Evolutionary conservation across 2,329 filamentous ascomycete species (phyloP), one percentile per base, ranked within the genome.

Genomic region (Trichoderma sp.): DNA sequence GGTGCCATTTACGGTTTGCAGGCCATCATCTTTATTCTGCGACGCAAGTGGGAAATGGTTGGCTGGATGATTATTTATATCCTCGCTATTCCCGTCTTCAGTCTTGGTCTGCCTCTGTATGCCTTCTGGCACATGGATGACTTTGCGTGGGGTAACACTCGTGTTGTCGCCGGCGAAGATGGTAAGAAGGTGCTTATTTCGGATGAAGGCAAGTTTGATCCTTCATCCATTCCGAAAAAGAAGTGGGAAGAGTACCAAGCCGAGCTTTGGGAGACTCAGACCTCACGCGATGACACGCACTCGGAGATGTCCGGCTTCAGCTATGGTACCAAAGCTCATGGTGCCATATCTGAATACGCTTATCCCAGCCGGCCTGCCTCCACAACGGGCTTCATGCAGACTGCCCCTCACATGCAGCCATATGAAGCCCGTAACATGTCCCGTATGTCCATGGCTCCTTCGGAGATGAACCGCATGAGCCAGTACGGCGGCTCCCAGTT

Each of bases 41-140:
- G 93, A 69, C 91, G 95, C 76, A 97, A 97, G 83, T 99, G 96
- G 96, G 95, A 99, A 79, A 98, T 98, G 95, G 91, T 99, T 74
- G 96, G 95, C 43, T 99, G 96, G 96, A 97, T 99, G 94, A 85
- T 99, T 74, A 89, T 99, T 71, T 99, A 99, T 80, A 87, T 99
- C 70, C 72, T 96, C 34, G 95, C 96, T 66, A 91, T 97, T 71
- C 95, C 95, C 0, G 88, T 99, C 72, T 99, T 97, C 85, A 90
- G 92, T 54, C 93, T 97, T 72, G 94, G 87, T 69, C 86, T 99
- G 55, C 96, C 96, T 0, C 83, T 99, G 32, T 98, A 98, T 80
- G 87, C 95, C 60, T 99, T 99, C 87, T 99, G 96, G 96, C 88
- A 97, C 83, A 98, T 98, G 96, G 96, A 99, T 80, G 96, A 99